A percentile compares a stretch with the other conserved stretches of the same genome.
phyloP scores from a whole-genome alignment of 371 early-diverging fungal genomes.

The Mucor mucedo region DNA sequence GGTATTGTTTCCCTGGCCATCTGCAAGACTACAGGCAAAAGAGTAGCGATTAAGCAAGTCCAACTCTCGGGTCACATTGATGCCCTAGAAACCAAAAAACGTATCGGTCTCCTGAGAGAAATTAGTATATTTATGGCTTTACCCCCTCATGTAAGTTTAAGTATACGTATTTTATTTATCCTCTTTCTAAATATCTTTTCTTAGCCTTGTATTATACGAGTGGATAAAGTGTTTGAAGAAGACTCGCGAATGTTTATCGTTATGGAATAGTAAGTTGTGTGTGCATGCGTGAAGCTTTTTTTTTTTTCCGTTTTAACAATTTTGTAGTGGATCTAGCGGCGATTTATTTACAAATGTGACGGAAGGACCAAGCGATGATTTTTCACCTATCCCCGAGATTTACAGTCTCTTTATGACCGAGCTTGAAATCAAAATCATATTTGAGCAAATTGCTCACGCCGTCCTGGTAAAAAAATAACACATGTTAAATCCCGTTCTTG shows the following conservation, averaged over 20 bases:
- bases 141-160: conserved; percentile 25
- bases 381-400: background rate
- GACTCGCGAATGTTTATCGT: conserved; percentile 21
- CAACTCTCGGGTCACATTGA: background rate
- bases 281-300: background rate
- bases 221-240: conserved; percentile 22
- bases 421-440: conserved; percentile 31
- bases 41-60: conserved; percentile 16
- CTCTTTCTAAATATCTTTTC: background rate
- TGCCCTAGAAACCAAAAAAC: background rate
- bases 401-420: conserved; percentile 5
- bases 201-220: conserved; percentile 33
- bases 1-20: conserved; percentile 15
- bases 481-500: background rate
- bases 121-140: conserved; percentile 30
- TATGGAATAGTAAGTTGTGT: conserved; percentile 34
- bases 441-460: conserved; percentile 39
- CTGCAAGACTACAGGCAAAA: conserved; percentile 14
- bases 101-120: conserved; percentile 18
- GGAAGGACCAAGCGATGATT: background rate
- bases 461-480: conserved; percentile 19
- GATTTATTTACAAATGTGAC: conserved; percentile 24
- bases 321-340: conserved; percentile 22
- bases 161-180: background rate
- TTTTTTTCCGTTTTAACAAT: too few species aligned